These are phyloP conservation scores for Vaccinium corymbosum DNA, from an alignment of 148 eudicot species.

Conservation along the genomic window DNA sequence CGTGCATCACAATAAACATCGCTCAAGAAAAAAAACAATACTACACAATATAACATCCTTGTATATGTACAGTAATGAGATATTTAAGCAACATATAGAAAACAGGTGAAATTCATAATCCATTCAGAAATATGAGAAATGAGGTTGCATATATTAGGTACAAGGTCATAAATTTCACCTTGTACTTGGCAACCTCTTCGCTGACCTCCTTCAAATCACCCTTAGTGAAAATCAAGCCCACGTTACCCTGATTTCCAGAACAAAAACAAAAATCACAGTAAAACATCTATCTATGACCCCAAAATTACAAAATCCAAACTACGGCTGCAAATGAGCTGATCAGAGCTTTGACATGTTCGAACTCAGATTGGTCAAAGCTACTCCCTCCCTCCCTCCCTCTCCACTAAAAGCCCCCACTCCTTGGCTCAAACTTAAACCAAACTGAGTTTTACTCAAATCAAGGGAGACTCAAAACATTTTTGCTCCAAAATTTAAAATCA, in stretches of 20 bases:
- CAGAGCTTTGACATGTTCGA: neutral
- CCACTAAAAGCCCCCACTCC: no score
- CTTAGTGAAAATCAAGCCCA: slow-evolving; percentile 47
- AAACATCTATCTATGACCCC: neutral
- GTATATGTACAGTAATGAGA: neutral
- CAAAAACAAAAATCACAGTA: neutral
- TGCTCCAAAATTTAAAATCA: no score
- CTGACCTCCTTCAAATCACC: slow-evolving; percentile 50
- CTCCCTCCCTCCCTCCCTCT: no score
- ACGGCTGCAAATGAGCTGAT: neutral
- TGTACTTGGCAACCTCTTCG: slow-evolving; percentile 47
- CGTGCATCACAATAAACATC: neutral
- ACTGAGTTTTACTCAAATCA: no score
- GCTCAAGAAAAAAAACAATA: neutral
- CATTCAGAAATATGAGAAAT: neutral
- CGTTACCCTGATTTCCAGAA: slow-evolving; percentile 30
- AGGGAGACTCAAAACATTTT: no score
- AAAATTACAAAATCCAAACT: neutral
- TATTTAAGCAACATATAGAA: neutral
- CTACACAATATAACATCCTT: neutral
- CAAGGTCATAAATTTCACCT: slow-evolving; percentile 17
- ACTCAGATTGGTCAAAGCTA: neutral
- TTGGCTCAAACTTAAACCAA: no score
- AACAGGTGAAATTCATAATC: neutral
- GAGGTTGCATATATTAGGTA: neutral